Base-by-base conservation (phyloP, 208 protist genomes). In the Endotrypanum monterogeii region DNA sequence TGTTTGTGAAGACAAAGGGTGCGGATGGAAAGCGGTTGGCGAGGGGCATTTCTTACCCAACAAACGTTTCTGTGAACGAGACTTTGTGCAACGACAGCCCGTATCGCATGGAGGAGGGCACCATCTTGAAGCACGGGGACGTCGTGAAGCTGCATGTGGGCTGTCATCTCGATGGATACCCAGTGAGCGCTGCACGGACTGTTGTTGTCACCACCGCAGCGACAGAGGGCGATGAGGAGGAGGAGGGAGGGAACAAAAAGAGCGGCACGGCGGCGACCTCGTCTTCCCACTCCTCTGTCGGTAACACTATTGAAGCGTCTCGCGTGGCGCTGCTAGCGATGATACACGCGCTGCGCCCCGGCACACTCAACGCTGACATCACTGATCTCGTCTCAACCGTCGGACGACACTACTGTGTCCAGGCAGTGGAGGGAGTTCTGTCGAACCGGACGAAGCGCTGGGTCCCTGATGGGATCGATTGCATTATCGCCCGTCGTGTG, bases 131-230 rank as follows among this genome's bases (percentile, higher is more conserved):
- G 66, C 88, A 79, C 12, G 94, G 94, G 46, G 98, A 99, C 76
- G 87, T 99, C 28, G 98, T 99, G 61, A 99, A 99, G 89, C 94
- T 98, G 79, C 98, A 99, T 79, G 79, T 99, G 4, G 98, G 98
- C 66, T 95, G 90, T 77, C 98, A 99, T 82, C 88, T 99, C 50
- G 98, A 99, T 79, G 99, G 98, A 75, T 99, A 98, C 87, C 94
- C 98, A 14, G 95, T 98, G 16, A 85, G 89, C 32, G 97, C 93
- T 20, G 98, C 97, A 2, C 97, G 98, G 86, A 99, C 98, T 1
- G 61, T 98, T 63, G 79, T 99, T 28, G 85, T 98, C 32, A 69
- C 35, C 39, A 55, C 69, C 16, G 50, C 67, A 18, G 68, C 62
- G 8, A 32, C 46, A 37, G 66, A 71, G 32, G 39, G 18, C 32